Evolutionary conservation across 2,329 filamentous ascomycete genomes (phyloP), one percentile per base, ranked within the genome.

Genomic region (Diaporthe citriasiana): DNA sequence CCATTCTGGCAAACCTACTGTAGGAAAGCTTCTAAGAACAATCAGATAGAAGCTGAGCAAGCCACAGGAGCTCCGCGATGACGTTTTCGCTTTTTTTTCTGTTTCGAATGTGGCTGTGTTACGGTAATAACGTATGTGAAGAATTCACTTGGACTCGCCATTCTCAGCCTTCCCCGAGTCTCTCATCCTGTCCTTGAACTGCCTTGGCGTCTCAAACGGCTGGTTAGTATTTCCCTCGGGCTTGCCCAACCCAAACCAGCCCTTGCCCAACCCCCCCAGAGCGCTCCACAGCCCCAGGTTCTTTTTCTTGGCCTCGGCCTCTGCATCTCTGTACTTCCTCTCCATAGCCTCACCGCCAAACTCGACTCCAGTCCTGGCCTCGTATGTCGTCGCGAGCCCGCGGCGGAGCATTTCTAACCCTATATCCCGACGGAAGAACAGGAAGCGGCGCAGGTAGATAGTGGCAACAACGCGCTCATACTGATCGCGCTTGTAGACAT

Each of bases 381-480:
- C 97, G 82, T 98, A 99, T 4, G 97, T 93, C 3, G 95, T 98
- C 53, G 96, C 97, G 76, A 97, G 84, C 0, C 97, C 97, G 30
- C 86, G 88, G 84, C 91, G 94, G 76, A 99, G 84, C 95, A 99
- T 97, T 82, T 97, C 93, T 75, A 95, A 85, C 4, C 96, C 95
- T 7, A 99, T 93, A 82, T 99, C 95, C 73, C 89, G 90, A 77
- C 91, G 91, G 74, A 94, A 87, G 13, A 94, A 83, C 78, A 91
- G 83, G 66, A 83, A 89, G 72, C 87, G 89, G 63, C 94, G 89
- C 42, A 96, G 90, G 79, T 91, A 94, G 0, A 96, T 96, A 0
- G 94, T 97, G 22, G 93, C 95, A 1, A 99, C 95, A 8, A 97
- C 91, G 59, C 97, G 92, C 77, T 95, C 93, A 82, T 98, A 99